Evolutionary conservation across 2,329 filamentous ascomycete species (phyloP).

Genomic region (Bipolaris oryzae): DNA sequence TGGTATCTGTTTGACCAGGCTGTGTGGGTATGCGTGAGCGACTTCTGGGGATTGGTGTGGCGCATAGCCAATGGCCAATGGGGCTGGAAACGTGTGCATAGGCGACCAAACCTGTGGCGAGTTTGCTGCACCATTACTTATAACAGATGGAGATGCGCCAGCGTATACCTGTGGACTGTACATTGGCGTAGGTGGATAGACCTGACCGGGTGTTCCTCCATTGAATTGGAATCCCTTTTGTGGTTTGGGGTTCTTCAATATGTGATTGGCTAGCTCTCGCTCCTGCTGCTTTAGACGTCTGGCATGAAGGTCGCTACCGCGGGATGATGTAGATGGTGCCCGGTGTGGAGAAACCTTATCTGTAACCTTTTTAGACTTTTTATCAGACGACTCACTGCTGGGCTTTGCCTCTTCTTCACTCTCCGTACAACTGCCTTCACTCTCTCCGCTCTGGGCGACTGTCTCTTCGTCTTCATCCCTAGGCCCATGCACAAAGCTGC

Average conservation of each 20-base stretch:
- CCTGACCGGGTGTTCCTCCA: conserved; percentile 31
- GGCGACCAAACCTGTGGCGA: conserved; percentile 32
- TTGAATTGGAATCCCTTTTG: conserved; percentile 40
- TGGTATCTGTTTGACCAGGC: conserved; percentile 20
- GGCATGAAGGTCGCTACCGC: conserved; percentile 33
- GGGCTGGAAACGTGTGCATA: conserved; percentile 29
- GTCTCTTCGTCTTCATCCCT: conserved; percentile 20
- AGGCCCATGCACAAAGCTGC: conserved; percentile 41
- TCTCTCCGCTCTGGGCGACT: conserved; percentile 17
- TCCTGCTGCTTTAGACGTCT: conserved; percentile 41
- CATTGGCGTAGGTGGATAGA: conserved; percentile 34
- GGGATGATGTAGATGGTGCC: conserved; percentile 29
- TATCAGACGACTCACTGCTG: conserved; percentile 14
- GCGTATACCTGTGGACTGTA: conserved; percentile 37
- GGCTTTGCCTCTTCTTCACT: conserved; percentile 28
- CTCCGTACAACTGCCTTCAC: conserved; percentile 16
- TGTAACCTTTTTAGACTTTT: conserved; percentile 15
- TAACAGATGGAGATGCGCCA: conserved; percentile 30
- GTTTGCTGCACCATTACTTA: conserved; percentile 25
- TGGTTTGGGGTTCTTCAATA: conserved; percentile 46
- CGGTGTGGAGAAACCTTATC: conserved; percentile 29
- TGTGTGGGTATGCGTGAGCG: conserved; percentile 28
- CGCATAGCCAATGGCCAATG: conserved; percentile 34
- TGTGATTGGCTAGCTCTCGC: conserved; percentile 41
- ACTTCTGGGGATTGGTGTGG: conserved; percentile 31